A percentile compares a stretch with the other conserved stretches of the same genome.
phyloP scores from a whole-genome alignment of 2,329 filamentous ascomycete species.

The Epichloe coenophiala region DNA sequence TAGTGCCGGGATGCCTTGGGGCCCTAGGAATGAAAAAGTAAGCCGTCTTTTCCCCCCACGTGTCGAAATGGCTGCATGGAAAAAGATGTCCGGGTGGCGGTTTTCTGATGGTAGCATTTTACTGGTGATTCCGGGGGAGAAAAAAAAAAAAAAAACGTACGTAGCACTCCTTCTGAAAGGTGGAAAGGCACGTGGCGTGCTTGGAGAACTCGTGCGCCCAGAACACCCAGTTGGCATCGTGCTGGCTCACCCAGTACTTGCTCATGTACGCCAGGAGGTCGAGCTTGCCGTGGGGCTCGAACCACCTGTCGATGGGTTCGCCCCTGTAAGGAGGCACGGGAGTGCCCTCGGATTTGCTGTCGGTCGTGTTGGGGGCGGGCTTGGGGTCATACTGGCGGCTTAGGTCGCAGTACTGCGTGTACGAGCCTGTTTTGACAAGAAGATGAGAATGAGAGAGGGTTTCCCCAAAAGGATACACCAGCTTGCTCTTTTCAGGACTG shows the following conservation, averaged over 20 bases:
- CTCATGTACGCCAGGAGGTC: conserved; percentile 54
- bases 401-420: conserved; percentile 55
- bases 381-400: conserved; percentile 49
- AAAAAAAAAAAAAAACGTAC: too few species aligned
- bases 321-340: conserved; percentile 46
- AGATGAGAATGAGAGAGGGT: background rate
- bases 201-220: conserved; percentile 58
- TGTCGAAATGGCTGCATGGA: too few species aligned
- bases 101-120: too few species aligned
- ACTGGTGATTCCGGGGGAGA: background rate
- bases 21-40: conserved; percentile 19
- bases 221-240: conserved; percentile 41
- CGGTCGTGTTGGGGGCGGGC: conserved; percentile 50
- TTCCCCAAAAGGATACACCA: too few species aligned
- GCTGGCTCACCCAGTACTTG: conserved; percentile 47
- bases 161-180: conserved; percentile 52
- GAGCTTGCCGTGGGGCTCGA: conserved; percentile 41
- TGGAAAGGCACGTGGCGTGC: conserved; percentile 54
- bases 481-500: too few species aligned
- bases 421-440: conserved; percentile 30
- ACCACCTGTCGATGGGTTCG: conserved; percentile 42
- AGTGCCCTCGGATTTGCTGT: conserved; percentile 35
- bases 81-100: too few species aligned
- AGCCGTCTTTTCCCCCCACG: too few species aligned
- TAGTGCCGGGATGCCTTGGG: conserved; percentile 40